Conservation (phyloP, 192 early-diverging fungal species). For the Coemansia sp. region DNA sequence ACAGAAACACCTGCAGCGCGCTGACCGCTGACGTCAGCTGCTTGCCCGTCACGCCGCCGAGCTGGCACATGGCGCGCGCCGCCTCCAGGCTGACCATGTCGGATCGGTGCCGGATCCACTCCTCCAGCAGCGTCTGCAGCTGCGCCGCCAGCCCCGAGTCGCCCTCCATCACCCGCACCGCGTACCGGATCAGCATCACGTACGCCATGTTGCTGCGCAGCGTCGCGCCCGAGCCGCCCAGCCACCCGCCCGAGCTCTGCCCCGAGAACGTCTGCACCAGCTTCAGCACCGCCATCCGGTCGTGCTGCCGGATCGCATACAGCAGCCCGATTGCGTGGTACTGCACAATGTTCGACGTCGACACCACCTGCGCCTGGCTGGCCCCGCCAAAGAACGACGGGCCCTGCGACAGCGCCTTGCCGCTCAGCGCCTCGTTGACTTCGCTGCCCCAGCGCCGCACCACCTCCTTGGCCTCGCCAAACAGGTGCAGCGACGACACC, state of each 20-base stretch:
- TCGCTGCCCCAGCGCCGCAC: constrained; percentile 97
- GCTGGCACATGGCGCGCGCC: constrained; percentile 91
- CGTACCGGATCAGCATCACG: constrained; percentile 90
- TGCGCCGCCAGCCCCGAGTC: constrained; percentile 57
- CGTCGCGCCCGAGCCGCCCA: constrained; percentile 53
- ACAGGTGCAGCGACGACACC: constrained; percentile 87
- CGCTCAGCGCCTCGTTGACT: constrained; percentile 89
- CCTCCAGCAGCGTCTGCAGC: constrained; percentile 82
- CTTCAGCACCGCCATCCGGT: constrained; percentile 97
- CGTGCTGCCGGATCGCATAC: constrained; percentile 93
- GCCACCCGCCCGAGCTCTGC: constrained; percentile 45
- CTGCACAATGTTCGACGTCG: constrained; percentile 83
- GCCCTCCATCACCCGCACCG: constrained; percentile 80
- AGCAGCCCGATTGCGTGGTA: constrained; percentile 97
- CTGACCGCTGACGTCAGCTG: constrained; percentile 91
- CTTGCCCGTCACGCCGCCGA: constrained; percentile 75
- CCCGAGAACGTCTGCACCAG: constrained; percentile 82
- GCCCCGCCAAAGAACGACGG: constrained; percentile 49
- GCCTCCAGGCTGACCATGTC: constrained; percentile 99
- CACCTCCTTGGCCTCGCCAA: constrained; percentile 78
- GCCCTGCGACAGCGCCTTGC: constrained; percentile 61
- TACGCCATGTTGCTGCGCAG: constrained; percentile 84
- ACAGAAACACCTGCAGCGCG: constrained; percentile 88
- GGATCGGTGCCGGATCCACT: constrained; percentile 88
- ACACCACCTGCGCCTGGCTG: constrained; percentile 35